Percentiles rank a stretch among this genome's conserved stretches.
Conservation (phyloP, 495 filamentous ascomycete genomes). For the Annulohypoxylon moriforme region DNA sequence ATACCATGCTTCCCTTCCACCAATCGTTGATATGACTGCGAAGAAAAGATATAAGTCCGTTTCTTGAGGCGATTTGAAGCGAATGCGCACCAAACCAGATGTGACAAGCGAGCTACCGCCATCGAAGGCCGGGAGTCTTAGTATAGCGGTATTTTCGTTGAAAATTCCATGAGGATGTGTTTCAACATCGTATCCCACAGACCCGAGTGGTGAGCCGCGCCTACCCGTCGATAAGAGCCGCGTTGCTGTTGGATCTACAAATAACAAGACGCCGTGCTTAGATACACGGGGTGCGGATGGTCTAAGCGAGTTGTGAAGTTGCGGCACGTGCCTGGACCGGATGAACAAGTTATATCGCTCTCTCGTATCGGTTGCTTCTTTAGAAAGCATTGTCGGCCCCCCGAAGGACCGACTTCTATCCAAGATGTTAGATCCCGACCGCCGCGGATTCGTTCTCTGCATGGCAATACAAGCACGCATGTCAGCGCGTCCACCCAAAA, state of each 20-base stretch:
- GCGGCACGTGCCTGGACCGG: slow-evolving; percentile 4
- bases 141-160: slow-evolving; percentile 17
- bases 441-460: slow-evolving; percentile 20
- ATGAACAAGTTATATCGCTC: slow-evolving; percentile 29
- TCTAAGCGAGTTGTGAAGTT: not conserved
- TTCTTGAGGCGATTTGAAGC: slow-evolving; percentile 32
- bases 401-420: slow-evolving; percentile 10
- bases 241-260: slow-evolving; percentile 24
- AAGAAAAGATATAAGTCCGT: slow-evolving; percentile 27
- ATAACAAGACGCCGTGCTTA: slow-evolving; percentile 20
- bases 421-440: slow-evolving; percentile 26
- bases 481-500: not conserved
- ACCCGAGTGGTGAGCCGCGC: slow-evolving; percentile 13
- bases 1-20: slow-evolving; percentile 12
- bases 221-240: slow-evolving; percentile 19
- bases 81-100: slow-evolving; percentile 19
- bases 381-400: slow-evolving; percentile 8
- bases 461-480: slow-evolving; percentile 26
- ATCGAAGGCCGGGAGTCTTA: slow-evolving; percentile 16
- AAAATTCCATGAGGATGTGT: slow-evolving; percentile 23
- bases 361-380: slow-evolving; percentile 26
- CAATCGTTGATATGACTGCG: slow-evolving; percentile 11
- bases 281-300: not conserved
- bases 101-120: slow-evolving; percentile 20
- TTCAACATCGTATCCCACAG: slow-evolving; percentile 24